Conservation (phyloP, 306 rosid genomes). For the Vachellia collinsii region DNA sequence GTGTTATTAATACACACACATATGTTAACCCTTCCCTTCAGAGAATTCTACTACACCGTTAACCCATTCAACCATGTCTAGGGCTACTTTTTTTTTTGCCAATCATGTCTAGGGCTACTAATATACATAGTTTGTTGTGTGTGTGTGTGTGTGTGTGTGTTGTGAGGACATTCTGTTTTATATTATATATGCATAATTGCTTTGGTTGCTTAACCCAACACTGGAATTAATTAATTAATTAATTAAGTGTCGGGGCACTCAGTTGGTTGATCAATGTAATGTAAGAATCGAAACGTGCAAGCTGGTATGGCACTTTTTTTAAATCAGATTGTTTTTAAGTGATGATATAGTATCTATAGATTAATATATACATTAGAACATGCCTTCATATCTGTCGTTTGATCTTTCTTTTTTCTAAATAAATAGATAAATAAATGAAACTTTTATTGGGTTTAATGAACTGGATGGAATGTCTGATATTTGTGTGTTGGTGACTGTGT, state of each 20-base stretch:
- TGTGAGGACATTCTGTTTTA: not conserved
- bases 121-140: not conserved
- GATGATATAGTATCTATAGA: not conserved
- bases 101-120: slow-evolving; percentile 36
- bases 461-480: not conserved
- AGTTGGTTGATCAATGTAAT: slow-evolving; percentile 31
- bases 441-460: not conserved
- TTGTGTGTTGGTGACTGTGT: no score
- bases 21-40: slow-evolving; percentile 5
- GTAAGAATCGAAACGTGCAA: slow-evolving; percentile 26
- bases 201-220: slow-evolving; percentile 5
- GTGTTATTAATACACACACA: not conserved
- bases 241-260: not conserved
- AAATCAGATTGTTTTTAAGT: slow-evolving; percentile 33
- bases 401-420: not conserved
- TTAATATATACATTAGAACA: not conserved
- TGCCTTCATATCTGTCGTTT: not conserved
- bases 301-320: slow-evolving; percentile 27
- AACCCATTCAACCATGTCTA: slow-evolving; percentile 37
- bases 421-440: not conserved
- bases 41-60: not conserved
- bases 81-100: no score
- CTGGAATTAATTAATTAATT: slow-evolving; percentile 26
- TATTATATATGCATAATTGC: not conserved
- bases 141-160: not conserved